Evolutionary conservation across 176 grass and related monocot genomes (phyloP).

Genomic region (Carex kokanica): DNA sequence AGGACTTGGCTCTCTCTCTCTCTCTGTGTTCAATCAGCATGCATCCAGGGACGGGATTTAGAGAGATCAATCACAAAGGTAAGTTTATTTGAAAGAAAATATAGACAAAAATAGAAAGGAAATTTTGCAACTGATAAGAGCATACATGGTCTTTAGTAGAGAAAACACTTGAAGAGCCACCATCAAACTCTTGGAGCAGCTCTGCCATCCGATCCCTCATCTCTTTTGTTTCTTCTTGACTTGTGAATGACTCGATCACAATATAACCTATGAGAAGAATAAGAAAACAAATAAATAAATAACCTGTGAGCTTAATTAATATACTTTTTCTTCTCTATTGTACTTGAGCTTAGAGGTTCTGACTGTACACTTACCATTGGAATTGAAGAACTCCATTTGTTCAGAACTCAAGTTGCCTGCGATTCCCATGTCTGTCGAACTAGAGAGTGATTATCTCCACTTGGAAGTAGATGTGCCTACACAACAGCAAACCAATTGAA

Average conservation of each 20-base stretch:
- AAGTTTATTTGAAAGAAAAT: neutral
- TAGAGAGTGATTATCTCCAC: neutral
- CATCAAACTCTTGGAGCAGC: constrained; percentile 67
- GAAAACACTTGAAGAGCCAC: constrained; percentile 42
- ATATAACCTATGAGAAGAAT: constrained; percentile 56
- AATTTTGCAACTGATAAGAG: neutral
- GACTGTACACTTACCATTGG: constrained; percentile 42
- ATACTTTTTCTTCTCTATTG: neutral
- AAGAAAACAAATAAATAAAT: no score
- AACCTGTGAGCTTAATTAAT: constrained; percentile 21
- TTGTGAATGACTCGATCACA: constrained; percentile 72
- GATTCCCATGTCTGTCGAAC: constrained; percentile 27
- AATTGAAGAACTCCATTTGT: constrained; percentile 61
- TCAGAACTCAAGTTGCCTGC: constrained; percentile 49
- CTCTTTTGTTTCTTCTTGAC: constrained; percentile 47
- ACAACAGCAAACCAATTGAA: neutral
- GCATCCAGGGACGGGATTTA: neutral
- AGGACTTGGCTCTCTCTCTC: neutral
- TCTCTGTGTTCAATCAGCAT: neutral
- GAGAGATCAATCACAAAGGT: neutral
- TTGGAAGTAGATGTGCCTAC: neutral
- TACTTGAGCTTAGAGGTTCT: neutral
- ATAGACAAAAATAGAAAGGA: neutral
- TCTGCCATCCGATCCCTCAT: constrained; percentile 68
- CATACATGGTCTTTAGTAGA: constrained; percentile 87